Conservation (phyloP, 176 grass and related monocot species). For the Carex pumila region DNA sequence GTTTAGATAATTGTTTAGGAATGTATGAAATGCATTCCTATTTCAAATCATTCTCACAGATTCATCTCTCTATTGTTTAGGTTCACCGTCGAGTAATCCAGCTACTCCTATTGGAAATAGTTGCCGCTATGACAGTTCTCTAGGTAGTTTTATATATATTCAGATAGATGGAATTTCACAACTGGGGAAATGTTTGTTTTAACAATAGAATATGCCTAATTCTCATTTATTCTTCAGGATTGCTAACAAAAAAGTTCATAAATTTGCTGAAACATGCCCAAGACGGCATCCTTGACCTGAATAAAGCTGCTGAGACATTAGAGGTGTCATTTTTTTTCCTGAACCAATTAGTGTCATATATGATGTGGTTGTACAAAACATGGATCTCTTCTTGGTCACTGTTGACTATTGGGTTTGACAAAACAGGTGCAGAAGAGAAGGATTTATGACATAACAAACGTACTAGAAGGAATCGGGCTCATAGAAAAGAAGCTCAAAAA, state of each 20-base stretch:
- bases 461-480: conserved; percentile 91
- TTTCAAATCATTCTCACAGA: conserved; percentile 26
- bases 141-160: conserved; percentile 44
- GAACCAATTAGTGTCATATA: conserved; percentile 16
- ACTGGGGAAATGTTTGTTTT: neutral
- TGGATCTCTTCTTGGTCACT: neutral
- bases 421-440: conserved; percentile 77
- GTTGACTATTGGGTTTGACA: conserved; percentile 21
- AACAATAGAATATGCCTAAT: neutral
- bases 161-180: neutral
- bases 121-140: conserved; percentile 71
- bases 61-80: conserved; percentile 26
- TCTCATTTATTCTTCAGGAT: conserved; percentile 42
- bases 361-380: neutral
- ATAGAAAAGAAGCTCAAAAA: conserved; percentile 96
- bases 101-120: conserved; percentile 46
- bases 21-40: neutral
- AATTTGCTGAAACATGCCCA: conserved; percentile 68
- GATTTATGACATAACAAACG: conserved; percentile 99
- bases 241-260: conserved; percentile 79
- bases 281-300: conserved; percentile 85
- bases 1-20: neutral
- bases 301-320: conserved; percentile 63
- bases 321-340: conserved; percentile 27
- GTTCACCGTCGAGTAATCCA: conserved; percentile 48